Evolutionary conservation across 352 stramenopile genomes (phyloP), one percentile per base, ranked within the genome.

Genomic region (Thalassiosira hispida): DNA sequence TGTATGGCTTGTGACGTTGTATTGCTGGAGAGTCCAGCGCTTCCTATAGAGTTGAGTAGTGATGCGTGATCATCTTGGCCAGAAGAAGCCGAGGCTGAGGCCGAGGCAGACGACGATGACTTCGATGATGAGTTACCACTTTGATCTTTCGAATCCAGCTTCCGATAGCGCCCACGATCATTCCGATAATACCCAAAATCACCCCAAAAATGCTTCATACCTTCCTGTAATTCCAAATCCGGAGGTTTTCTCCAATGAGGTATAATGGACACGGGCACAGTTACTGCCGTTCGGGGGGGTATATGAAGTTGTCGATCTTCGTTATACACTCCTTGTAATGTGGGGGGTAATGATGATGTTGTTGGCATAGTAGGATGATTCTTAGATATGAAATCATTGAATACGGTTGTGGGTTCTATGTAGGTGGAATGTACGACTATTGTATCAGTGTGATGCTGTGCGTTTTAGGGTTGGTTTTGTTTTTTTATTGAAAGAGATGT

Each of bases 341-440:
- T 40, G 47, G 49, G 38, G 22, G 70, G 62, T n/a, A n/a, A n/a
- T 29, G 66, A 49, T 38, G 59, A 20, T 56, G 47, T 51, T 61
- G 44, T 7, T 65, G 44, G 33, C 29, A 18, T 16, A 47, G 4
- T 14, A 5, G 33, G 33, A 47, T 47, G 44, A 46, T 66, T 42
- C n/a, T n/a, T n/a, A n/a, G n/a, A n/a, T n/a, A n/a, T n/a, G n/a
- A n/a, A n/a, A n/a, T n/a, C n/a, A n/a, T n/a, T n/a, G 44, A 86
- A 86, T 16, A 83, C 27, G 23, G 62, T 64, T 55, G 69, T 83
- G 56, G 79, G 73, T 44, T 75, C 79, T 16, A 86, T 86, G 53
- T 86, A 79, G 23, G 73, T 70, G 20, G 79, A 86, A 62, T 83
- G 70, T 4, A 86, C 57, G 3, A 79, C 68, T 25, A 85, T 85